A percentile compares a stretch with the other conserved stretches of the same genome.
Evolutionary conservation across 192 early-diverging fungal species (phyloP).

Genomic region (Podila horticola): DNA sequence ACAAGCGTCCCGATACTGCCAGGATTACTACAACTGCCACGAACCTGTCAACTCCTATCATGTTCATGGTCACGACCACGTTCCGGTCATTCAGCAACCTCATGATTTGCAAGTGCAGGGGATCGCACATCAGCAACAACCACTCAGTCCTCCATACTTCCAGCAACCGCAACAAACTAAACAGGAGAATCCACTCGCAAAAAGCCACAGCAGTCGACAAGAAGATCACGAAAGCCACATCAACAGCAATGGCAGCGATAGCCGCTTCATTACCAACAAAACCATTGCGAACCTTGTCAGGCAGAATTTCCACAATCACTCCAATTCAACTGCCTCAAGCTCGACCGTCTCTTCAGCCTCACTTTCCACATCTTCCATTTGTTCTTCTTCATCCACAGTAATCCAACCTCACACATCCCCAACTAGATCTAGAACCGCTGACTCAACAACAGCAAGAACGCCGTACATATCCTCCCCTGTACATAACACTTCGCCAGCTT

Average conservation of each 20-base stretch:
- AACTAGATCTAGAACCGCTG: not conserved
- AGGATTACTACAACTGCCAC: not conserved
- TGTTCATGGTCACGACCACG: not conserved
- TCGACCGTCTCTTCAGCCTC: not conserved
- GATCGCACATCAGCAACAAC: not conserved
- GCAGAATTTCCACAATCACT: constrained; percentile 7
- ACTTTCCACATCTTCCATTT: not conserved
- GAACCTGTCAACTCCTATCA: not conserved
- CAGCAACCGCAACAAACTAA: not conserved
- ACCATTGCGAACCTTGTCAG: constrained; percentile 4
- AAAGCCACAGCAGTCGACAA: not conserved
- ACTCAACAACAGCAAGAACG: too few relatives aligned
- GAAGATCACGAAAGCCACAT: not conserved
- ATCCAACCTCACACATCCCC: not conserved
- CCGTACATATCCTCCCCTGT: not conserved
- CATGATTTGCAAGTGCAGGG: not conserved
- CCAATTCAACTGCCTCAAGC: constrained; percentile 4
- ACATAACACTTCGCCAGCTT: not conserved
- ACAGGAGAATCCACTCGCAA: not conserved
- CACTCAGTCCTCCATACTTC: not conserved
- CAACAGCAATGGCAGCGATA: not conserved
- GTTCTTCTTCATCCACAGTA: not conserved
- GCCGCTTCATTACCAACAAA: constrained; percentile 8
- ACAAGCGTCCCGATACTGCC: not conserved
- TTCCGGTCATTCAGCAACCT: not conserved